A percentile compares a stretch with the other conserved stretches of the same genome.
Conservation (phyloP, 805 yeast genomes). For the Yamadazyma sp. region DNA sequence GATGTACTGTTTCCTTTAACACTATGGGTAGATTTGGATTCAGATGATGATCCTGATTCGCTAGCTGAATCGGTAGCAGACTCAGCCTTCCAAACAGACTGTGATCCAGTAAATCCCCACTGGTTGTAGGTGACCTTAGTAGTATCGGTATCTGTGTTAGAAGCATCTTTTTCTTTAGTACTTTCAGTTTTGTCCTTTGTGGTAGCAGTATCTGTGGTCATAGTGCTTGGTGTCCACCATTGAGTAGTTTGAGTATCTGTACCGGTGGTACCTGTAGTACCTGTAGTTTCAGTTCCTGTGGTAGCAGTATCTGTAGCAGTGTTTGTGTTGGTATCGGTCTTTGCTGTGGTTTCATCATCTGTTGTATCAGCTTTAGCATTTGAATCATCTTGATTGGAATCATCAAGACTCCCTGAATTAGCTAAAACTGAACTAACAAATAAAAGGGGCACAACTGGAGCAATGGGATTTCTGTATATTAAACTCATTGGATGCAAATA, state of each 20-base stretch:
- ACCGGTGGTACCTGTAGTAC: constrained; percentile 8
- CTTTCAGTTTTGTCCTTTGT: constrained; percentile 7
- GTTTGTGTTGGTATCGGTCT: constrained; percentile 6
- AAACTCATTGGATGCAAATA: no score
- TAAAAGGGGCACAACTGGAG: no score
- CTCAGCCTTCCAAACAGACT: constrained; percentile 29
- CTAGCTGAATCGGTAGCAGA: constrained; percentile 6
- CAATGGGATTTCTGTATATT: no score
- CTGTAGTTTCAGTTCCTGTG: constrained; percentile 6
- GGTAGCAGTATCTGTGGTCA: constrained; percentile 12
- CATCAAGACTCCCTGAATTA: constrained; percentile 14
- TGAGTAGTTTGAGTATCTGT: no score
- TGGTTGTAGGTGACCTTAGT: constrained; percentile 30
- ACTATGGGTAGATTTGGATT: constrained; percentile 11
- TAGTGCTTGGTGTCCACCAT: constrained; percentile 17
- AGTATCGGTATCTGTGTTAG: constrained; percentile 6
- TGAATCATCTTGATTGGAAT: neutral
- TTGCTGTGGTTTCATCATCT: constrained; percentile 3
- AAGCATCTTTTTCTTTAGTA: constrained; percentile 1
- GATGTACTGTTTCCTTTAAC: constrained; percentile 16
- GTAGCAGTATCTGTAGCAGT: constrained; percentile 9
- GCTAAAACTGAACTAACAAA: constrained; percentile 4
- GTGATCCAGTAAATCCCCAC: constrained; percentile 42
- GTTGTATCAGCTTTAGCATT: constrained; percentile 2
- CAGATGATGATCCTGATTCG: constrained; percentile 7